Evolutionary conservation across 2,329 filamentous ascomycete species (phyloP).

Genomic region (Neonectria ditissima): DNA sequence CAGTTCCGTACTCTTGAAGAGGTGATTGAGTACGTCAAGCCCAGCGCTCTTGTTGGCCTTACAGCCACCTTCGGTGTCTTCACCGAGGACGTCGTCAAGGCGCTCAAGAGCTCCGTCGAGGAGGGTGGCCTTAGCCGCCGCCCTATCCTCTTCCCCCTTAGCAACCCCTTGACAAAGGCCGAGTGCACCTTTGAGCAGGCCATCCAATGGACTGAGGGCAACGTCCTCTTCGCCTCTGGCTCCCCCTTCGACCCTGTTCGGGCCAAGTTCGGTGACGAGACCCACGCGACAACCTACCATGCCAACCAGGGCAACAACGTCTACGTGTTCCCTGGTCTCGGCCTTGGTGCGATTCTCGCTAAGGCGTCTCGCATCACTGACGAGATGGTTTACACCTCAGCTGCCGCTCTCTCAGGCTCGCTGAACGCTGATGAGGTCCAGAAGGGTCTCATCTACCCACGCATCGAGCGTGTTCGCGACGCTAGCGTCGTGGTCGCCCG

Average conservation of each 20-base stretch:
- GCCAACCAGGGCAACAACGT: conserved; percentile 87
- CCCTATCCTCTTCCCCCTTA: conserved; percentile 95
- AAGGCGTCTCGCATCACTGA: conserved; percentile 90
- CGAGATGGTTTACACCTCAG: conserved; percentile 96
- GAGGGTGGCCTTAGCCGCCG: conserved; percentile 75
- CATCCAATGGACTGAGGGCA: conserved; percentile 89
- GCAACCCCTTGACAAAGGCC: conserved; percentile 95
- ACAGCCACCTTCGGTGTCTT: conserved; percentile 96
- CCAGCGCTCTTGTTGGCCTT: conserved; percentile 92
- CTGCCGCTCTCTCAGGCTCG: conserved; percentile 80
- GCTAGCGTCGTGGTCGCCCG: conserved; percentile 88
- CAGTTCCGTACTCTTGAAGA: conserved; percentile 86
- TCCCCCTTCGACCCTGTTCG: conserved; percentile 86
- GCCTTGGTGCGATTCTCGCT: conserved; percentile 90
- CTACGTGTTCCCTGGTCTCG: conserved; percentile 97
- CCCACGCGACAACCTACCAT: conserved; percentile 73
- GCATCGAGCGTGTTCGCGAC: conserved; percentile 90
- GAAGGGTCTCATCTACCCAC: conserved; percentile 89
- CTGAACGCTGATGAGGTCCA: conserved; percentile 85
- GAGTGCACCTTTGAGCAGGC: conserved; percentile 98
- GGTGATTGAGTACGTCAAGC: conserved; percentile 94
- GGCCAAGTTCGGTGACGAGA: conserved; percentile 68
- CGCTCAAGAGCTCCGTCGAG: conserved; percentile 73
- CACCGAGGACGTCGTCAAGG: conserved; percentile 84
- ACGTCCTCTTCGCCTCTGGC: conserved; percentile 92